Evolutionary conservation across 495 filamentous ascomycete genomes (phyloP).

Genomic region (Talaromyces trachyspermus): DNA sequence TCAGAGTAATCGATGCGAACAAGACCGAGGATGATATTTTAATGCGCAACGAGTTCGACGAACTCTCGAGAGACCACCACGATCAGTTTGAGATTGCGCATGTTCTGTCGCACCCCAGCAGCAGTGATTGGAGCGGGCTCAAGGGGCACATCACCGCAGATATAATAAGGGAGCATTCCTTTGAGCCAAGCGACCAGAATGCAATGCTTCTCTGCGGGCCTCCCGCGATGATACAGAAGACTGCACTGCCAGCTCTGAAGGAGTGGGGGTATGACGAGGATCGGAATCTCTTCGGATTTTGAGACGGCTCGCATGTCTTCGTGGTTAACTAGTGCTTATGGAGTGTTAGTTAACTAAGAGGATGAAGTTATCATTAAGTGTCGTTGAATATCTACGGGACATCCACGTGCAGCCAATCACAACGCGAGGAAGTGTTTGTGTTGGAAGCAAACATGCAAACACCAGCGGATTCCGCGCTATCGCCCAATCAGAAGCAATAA

Average conservation of each 20-base stretch:
- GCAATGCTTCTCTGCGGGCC: constrained; percentile 26
- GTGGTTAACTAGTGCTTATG: too few relatives aligned
- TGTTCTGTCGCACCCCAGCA: constrained; percentile 22
- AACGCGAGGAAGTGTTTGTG: too few relatives aligned
- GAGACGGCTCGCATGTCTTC: too few relatives aligned
- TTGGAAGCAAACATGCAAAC: too few relatives aligned
- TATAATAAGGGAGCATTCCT: constrained; percentile 21
- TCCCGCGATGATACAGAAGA: constrained; percentile 28
- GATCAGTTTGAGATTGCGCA: constrained; percentile 26
- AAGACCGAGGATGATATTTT: constrained; percentile 29
- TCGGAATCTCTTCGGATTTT: constrained; percentile 24
- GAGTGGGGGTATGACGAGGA: constrained; percentile 23
- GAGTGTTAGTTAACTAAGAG: too few relatives aligned
- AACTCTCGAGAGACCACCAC: constrained; percentile 17
- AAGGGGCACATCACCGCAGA: constrained; percentile 23
- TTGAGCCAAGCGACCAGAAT: constrained; percentile 19
- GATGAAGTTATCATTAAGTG: too few relatives aligned
- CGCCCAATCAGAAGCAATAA: too few relatives aligned
- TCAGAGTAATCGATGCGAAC: constrained; percentile 26
- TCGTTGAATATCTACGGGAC: too few relatives aligned
- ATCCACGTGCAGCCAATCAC: too few relatives aligned
- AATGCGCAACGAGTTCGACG: constrained; percentile 30
- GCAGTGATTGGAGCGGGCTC: constrained; percentile 22
- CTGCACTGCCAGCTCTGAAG: constrained; percentile 23
- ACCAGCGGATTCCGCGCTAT: too few relatives aligned